Conservation (phyloP, 2,329 filamentous ascomycete genomes). For the Trichoderma polysporum region DNA sequence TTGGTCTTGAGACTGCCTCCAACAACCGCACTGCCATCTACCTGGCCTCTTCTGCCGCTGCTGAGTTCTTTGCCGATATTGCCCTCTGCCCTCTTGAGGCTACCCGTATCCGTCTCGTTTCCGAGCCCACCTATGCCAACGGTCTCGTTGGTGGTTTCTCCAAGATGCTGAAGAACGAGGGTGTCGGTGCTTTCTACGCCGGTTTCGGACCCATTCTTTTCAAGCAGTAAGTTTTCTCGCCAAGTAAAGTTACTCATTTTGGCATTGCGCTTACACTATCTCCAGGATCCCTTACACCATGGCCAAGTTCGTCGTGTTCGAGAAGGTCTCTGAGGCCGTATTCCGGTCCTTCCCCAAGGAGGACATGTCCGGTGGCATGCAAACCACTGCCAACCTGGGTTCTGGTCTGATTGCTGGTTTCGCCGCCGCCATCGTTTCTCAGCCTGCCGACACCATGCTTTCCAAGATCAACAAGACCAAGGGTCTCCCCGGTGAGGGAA, state of each 20-base stretch:
- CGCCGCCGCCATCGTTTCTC: constrained; percentile 81
- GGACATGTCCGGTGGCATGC: constrained; percentile 62
- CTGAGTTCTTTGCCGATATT: constrained; percentile 72
- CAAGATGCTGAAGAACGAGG: constrained; percentile 83
- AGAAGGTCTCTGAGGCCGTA: constrained; percentile 78
- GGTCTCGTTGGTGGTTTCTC: constrained; percentile 76
- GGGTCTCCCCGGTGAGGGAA: constrained; percentile 82
- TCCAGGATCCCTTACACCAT: constrained; percentile 84
- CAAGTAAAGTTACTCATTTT: neutral
- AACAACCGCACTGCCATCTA: constrained; percentile 82
- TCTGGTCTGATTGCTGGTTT: constrained; percentile 62
- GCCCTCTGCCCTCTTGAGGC: constrained; percentile 90
- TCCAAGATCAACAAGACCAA: constrained; percentile 96
- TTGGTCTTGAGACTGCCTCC: constrained; percentile 75
- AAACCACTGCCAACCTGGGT: constrained; percentile 78
- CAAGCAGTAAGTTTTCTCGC: constrained; percentile 39
- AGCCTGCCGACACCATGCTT: constrained; percentile 91
- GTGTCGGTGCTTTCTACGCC: constrained; percentile 83
- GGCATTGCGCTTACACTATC: neutral
- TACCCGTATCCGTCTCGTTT: constrained; percentile 90
- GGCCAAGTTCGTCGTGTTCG: constrained; percentile 92
- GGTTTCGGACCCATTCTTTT: constrained; percentile 86
- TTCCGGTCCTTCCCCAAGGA: constrained; percentile 71
- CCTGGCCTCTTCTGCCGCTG: constrained; percentile 65
- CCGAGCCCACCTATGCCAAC: constrained; percentile 79